These are phyloP conservation scores for Penicillium simplicissimum DNA, from an alignment of 495 filamentous ascomycete genomes.

Conservation along the genomic window DNA sequence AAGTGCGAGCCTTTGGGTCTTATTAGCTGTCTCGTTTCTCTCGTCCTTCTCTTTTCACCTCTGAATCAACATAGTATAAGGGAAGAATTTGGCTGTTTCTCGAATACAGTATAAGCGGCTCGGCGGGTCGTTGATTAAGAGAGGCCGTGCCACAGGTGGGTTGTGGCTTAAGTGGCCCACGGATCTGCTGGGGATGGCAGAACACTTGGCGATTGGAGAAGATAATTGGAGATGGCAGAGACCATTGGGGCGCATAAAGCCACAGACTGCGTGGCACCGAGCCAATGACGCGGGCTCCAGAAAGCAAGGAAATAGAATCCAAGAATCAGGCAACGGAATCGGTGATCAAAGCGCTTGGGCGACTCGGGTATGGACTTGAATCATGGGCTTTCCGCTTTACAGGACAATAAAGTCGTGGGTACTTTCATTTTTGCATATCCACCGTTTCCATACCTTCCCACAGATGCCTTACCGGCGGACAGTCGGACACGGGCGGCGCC, in stretches of 20 bases:
- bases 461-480: too few species aligned
- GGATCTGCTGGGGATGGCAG: constrained; percentile 4
- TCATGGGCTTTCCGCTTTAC: neutral
- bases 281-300: constrained; percentile 8
- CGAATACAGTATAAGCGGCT: neutral
- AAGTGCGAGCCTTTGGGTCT: neutral
- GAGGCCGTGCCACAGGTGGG: constrained; percentile 7
- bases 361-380: neutral
- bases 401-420: neutral
- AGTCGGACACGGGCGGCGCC: too few species aligned
- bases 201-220: neutral
- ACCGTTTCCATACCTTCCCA: too few species aligned
- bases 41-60: neutral
- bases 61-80: neutral
- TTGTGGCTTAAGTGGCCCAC: constrained; percentile 12
- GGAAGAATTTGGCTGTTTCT: neutral
- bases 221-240: neutral
- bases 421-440: too few species aligned
- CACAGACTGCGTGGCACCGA: neutral
- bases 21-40: neutral
- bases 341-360: neutral
- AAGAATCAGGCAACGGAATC: neutral
- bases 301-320: neutral
- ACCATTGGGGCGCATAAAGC: neutral
- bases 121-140: neutral